Base-by-base conservation (phyloP, 371 early-diverging fungal genomes). In the Haplosporangium sp. region DNA sequence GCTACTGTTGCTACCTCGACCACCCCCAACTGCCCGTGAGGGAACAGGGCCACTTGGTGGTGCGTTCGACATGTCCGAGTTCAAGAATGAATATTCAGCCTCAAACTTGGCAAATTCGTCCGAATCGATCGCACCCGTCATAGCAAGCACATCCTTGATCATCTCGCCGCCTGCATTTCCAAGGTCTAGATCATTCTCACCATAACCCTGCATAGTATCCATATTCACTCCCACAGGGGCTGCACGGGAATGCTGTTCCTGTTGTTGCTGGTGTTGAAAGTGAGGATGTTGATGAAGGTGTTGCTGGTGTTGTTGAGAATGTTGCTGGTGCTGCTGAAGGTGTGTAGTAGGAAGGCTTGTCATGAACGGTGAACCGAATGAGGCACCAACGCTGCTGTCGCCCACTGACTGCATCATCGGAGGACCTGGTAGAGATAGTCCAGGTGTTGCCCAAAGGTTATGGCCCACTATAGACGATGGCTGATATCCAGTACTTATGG, bases 71-170 rank as follows among this genome's bases (percentile, higher is more conserved):
- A 58, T 46, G 10, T 43, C 58, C n/a, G 73, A 53, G 42, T 50
- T 59, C 62, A 73, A 46, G 12, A 66, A 63, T 2, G 69, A 64
- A 42, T 74, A 74, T 21, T 74, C 74, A 0, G 69, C 74, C 11
- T 74, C 67, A 51, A 70, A 56, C 36, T 66, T 67, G 9, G 68
- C 73, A 62, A 79, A 73, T 43, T 79, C 80, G 16, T 79, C 80
- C 13, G 73, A 69, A 46, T 72, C 80, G 23, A 72, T 66, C 18
- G 66, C 71, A 0, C 77, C 77, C 7, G 77, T 76, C 77, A 76
- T 72, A 6, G 80, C 80, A 36, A 79, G 57, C 5, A 73, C 73
- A 55, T 79, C 80, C 52, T 73, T 77, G 63, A 79, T 72, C 80
- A 79, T 69, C 51, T 79, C 80, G 13, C 64, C 80, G 0, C 73